Conservation (phyloP, 2,329 filamentous ascomycete genomes). For the Thermomyces lanuginosus region DNA sequence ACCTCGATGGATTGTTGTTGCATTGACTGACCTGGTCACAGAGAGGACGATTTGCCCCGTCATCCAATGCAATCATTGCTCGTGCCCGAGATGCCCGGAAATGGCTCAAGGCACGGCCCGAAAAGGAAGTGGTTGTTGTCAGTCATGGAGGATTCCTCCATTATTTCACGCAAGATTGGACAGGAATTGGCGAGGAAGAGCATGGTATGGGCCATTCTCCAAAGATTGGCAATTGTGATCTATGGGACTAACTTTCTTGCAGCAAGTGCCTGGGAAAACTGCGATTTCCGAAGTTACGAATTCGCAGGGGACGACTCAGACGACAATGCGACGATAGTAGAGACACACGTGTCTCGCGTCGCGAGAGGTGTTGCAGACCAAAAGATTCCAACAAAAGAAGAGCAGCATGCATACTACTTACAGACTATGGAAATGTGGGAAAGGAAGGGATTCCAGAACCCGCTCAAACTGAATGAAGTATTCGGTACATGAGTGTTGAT, state of each 20-base stretch:
- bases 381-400: slow-evolving; percentile 4
- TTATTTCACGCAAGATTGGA: slow-evolving; percentile 10
- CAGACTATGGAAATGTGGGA: slow-evolving; percentile 7
- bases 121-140: slow-evolving; percentile 8
- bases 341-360: slow-evolving; percentile 6
- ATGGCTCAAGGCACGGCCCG: slow-evolving; percentile 7
- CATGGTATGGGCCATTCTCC: slow-evolving; percentile 6
- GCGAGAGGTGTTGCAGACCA: slow-evolving; percentile 4
- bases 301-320: slow-evolving; percentile 4
- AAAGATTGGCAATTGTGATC: neutral
- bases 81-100: slow-evolving; percentile 6
- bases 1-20: neutral
- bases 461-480: slow-evolving; percentile 6
- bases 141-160: slow-evolving; percentile 9
- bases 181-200: slow-evolving; percentile 6
- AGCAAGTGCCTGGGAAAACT: slow-evolving; percentile 7
- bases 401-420: slow-evolving; percentile 5
- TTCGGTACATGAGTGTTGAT: too few species aligned
- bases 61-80: slow-evolving; percentile 5
- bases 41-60: slow-evolving; percentile 6
- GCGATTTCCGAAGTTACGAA: slow-evolving; percentile 6
- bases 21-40: neutral
- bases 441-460: slow-evolving; percentile 7
- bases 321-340: slow-evolving; percentile 6
- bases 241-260: neutral